Percentiles rank a stretch among this genome's conserved stretches.
These are phyloP conservation scores for Handroanthus guayacan DNA, from an alignment of 257 asterid genomes.

Conservation along the genomic window DNA sequence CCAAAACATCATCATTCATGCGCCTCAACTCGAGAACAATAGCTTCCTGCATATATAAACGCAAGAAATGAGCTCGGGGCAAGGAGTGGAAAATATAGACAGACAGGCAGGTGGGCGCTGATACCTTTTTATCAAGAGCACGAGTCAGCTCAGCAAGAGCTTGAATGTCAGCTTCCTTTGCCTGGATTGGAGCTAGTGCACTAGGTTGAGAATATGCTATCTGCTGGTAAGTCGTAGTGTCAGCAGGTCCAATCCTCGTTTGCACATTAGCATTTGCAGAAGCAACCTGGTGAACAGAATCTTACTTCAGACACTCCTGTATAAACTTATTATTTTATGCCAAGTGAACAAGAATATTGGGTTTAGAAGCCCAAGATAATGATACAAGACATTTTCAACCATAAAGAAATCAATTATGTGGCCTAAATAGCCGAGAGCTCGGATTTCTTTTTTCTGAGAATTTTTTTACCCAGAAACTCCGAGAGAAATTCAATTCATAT, in stretches of 20 bases:
- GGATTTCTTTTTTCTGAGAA: not conserved
- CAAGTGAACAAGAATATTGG: not conserved
- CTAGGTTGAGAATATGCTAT: conserved; percentile 53
- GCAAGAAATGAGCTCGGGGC: conserved; percentile 37
- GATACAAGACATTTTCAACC: not conserved
- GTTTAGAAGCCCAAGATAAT: not conserved
- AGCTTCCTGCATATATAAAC: conserved; percentile 70
- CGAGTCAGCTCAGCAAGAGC: conserved; percentile 86
- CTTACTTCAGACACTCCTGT: conserved; percentile 28
- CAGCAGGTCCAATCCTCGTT: conserved; percentile 49
- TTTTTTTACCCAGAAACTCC: not conserved
- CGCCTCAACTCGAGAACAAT: conserved; percentile 79
- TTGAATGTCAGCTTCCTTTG: conserved; percentile 91
- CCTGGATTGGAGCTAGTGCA: conserved; percentile 62
- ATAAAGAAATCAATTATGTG: conserved; percentile 6
- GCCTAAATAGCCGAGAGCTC: conserved; percentile 3
- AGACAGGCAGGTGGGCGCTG: conserved; percentile 1
- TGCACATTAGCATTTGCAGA: conserved; percentile 53
- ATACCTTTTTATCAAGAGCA: conserved; percentile 94
- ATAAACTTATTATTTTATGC: conserved; percentile 11
- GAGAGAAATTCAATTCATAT: not conserved
- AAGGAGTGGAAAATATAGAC: no score
- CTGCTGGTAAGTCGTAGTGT: conserved; percentile 49
- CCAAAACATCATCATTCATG: conserved; percentile 84
- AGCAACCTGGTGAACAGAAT: conserved; percentile 58